Percentiles rank a stretch among this genome's conserved stretches.
Conservation (phyloP, 495 filamentous ascomycete genomes). For the Penicillium mononematosum region DNA sequence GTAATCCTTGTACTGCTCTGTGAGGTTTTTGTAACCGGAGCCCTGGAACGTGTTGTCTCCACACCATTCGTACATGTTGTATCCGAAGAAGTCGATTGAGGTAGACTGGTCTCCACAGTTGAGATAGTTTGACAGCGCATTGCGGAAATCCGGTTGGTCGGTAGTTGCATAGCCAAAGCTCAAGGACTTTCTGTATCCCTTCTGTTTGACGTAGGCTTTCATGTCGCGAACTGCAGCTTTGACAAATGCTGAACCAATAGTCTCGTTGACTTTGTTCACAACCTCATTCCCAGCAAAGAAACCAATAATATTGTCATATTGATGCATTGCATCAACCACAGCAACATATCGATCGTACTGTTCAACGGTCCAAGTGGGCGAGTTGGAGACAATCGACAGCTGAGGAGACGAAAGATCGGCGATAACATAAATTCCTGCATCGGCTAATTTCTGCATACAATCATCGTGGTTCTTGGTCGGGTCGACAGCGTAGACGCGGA, state of each 20-base stretch:
- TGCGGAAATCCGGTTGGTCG: conserved; percentile 76
- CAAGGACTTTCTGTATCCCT: conserved; percentile 67
- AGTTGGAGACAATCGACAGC: conserved; percentile 79
- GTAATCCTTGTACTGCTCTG: conserved; percentile 77
- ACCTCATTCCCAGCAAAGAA: conserved; percentile 98
- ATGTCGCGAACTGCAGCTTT: conserved; percentile 93
- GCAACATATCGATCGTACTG: conserved; percentile 73
- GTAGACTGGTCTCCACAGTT: conserved; percentile 69
- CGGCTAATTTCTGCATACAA: conserved; percentile 78
- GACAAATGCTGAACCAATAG: conserved; percentile 81
- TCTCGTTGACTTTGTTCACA: conserved; percentile 69
- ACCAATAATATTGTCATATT: conserved; percentile 82
- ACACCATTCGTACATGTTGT: conserved; percentile 98
- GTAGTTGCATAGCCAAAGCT: conserved; percentile 92
- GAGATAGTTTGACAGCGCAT: conserved; percentile 79
- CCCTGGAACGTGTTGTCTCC: conserved; percentile 65
- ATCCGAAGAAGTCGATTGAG: conserved; percentile 92
- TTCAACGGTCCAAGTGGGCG: conserved; percentile 69
- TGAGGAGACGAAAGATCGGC: conserved; percentile 79
- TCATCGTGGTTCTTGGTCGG: conserved; percentile 67
- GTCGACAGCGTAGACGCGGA: conserved; percentile 91
- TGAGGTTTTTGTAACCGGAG: conserved; percentile 76
- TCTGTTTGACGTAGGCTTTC: conserved; percentile 81
- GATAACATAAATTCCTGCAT: conserved; percentile 90
- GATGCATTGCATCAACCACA: conserved; percentile 72